A percentile compares a stretch with the other conserved stretches of the same genome.
phyloP scores from a whole-genome alignment of 2,329 filamentous ascomycete genomes.

The Mollisia scopiformis region DNA sequence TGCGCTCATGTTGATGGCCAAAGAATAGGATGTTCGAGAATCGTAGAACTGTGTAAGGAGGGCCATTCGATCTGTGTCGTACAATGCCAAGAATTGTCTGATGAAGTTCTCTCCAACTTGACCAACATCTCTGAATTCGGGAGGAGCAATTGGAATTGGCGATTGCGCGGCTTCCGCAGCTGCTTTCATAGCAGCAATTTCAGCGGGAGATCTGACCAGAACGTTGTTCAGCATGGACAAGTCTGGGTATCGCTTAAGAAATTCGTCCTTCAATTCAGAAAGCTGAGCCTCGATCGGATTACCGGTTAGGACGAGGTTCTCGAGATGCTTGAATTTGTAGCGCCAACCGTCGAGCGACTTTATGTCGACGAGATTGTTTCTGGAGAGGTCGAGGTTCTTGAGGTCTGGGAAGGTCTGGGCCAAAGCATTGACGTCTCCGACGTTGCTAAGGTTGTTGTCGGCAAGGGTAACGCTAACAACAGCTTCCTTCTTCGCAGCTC shows the following conservation, averaged over 20 bases:
- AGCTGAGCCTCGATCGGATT: constrained; percentile 71
- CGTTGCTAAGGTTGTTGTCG: constrained; percentile 75
- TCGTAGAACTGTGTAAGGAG: constrained; percentile 76
- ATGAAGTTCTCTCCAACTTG: constrained; percentile 78
- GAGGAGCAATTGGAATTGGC: constrained; percentile 63
- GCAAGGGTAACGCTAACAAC: constrained; percentile 83
- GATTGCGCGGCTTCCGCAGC: constrained; percentile 50
- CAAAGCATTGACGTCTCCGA: constrained; percentile 73
- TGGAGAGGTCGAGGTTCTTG: constrained; percentile 85
- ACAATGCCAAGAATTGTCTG: constrained; percentile 72
- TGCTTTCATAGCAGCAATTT: constrained; percentile 62
- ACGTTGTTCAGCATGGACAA: constrained; percentile 76
- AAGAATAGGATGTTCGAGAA: constrained; percentile 72
- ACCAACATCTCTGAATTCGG: constrained; percentile 75
- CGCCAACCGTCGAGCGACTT: constrained; percentile 76
- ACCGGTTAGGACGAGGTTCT: constrained; percentile 77
- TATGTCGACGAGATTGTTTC: constrained; percentile 75
- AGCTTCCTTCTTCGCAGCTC: constrained; percentile 73
- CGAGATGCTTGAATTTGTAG: constrained; percentile 74
- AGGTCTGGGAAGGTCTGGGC: constrained; percentile 82
- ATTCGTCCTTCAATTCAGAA: constrained; percentile 68
- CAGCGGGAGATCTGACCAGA: constrained; percentile 73
- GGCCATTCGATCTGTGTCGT: constrained; percentile 69
- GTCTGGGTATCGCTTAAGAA: constrained; percentile 82
- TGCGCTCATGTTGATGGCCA: constrained; percentile 69